phyloP scores from a whole-genome alignment of 306 rosid species.

The cucumber (Cucumis sativus) region Cucumber_9930_V3 NC_026656.2:15471501-15472000 shows the following conservation, averaged over 20 bases:
- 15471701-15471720: neutral
- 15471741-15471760: neutral
- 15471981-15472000: neutral
- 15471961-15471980: slow-evolving; percentile 17
- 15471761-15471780: neutral
- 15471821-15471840: neutral
- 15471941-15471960: slow-evolving; percentile 33
- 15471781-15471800: neutral
- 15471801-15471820: neutral
- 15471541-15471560: slow-evolving; percentile 12
- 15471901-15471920: slow-evolving; percentile 48
- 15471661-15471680: slow-evolving; percentile 59
- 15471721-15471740: neutral
- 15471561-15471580: slow-evolving; percentile 38
- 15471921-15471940: slow-evolving; percentile 65
- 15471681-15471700: slow-evolving; percentile 25
- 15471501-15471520: slow-evolving; percentile 55
- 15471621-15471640: slow-evolving; percentile 53
- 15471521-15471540: slow-evolving; percentile 42
- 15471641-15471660: slow-evolving; percentile 59
- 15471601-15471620: slow-evolving; percentile 39
- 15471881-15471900: slow-evolving; percentile 60
- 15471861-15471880: slow-evolving; percentile 82
- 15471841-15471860: slow-evolving; percentile 38
- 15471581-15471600: slow-evolving; percentile 38